phyloP scores from a whole-genome alignment of 495 filamentous ascomycete genomes.

The Pseudomonodictys pantanalensis region DNA sequence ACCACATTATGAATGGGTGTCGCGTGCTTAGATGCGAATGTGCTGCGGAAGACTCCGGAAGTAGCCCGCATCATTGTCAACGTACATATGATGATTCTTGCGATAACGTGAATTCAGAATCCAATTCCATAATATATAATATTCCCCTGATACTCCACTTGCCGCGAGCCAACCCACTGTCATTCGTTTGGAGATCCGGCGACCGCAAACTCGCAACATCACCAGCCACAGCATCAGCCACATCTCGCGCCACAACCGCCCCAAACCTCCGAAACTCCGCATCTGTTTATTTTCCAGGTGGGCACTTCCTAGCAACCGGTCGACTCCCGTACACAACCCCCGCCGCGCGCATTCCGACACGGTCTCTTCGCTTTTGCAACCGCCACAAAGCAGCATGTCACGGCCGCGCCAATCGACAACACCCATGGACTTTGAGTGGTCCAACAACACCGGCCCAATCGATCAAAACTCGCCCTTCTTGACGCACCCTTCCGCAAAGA shows the following conservation, averaged over 20 bases:
- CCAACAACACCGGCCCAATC: conserved; percentile 25
- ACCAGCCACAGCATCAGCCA: conserved; percentile 4
- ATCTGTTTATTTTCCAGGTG: conserved; percentile 13
- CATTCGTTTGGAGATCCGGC: neutral
- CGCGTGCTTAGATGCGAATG: no score
- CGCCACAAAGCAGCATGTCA: conserved; percentile 1
- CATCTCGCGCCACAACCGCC: conserved; percentile 2
- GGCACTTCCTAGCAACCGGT: conserved; percentile 10
- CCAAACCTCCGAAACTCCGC: neutral
- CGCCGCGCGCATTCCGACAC: conserved; percentile 1
- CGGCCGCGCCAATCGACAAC: conserved; percentile 6
- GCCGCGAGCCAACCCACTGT: neutral
- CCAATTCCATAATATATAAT: no score
- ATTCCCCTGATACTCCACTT: no score
- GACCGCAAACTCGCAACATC: conserved; percentile 1
- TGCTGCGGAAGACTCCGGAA: no score
- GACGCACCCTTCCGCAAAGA: conserved; percentile 15
- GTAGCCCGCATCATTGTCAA: no score
- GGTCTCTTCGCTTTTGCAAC: neutral
- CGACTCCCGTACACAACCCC: neutral
- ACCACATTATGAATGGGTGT: no score
- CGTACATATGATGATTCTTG: no score
- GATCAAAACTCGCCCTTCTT: conserved; percentile 31
- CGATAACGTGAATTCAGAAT: no score
- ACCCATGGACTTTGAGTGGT: conserved; percentile 37